Base-by-base conservation (phyloP, 768 basidiomycete genomes). In the Naganishia onofrii region DNA sequence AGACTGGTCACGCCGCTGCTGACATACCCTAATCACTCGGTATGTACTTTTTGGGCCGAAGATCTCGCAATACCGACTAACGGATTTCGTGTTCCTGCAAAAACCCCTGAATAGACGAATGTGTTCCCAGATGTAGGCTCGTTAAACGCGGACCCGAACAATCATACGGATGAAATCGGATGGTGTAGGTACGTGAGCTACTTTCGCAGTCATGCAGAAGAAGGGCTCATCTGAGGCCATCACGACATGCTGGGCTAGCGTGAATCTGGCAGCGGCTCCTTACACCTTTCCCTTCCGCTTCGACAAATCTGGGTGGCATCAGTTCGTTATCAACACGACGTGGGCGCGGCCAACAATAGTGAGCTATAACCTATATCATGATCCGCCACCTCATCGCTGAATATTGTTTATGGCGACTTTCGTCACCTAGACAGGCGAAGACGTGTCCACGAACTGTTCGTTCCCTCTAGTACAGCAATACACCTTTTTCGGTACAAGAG, bases 281-380 rank as follows among this genome's bases (percentile, higher is more conserved):
- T 73, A 75, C 3, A 56, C 64, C 0, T 78, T 76, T 57, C 75
- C 77, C 0, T 79, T 78, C 64, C 51, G 60, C 6, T 79, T 81
- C 55, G 51, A 70, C 4, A n/a, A 70, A 29, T 68, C 76, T 3
- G 80, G 80, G 53, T 81, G 76, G 76, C 78, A 81, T 67, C 74
- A 77, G 74, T 77, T 75, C 58, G 77, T 79, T 5, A 53, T 81
- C 48, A 81, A 81, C 67, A 78, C 79, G 54, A 81, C 80, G 0
- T 78, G 72, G 72, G 46, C 74, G 21, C 72, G 78, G 60, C 73
- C 78, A 0, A 77, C 76, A 3, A 69, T 78, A 9, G 80, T 79
- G 48, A 73, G 79, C 26, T 26, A 5, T 52, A 5, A 7, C 17
- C 48, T 4, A 5, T 4, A 4, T 52, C 46, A 46, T 17, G 3